Evolutionary conservation across 257 asterid species (phyloP), one percentile per base, ranked within the genome.

Genomic region (Capsicum baccatum): DNA sequence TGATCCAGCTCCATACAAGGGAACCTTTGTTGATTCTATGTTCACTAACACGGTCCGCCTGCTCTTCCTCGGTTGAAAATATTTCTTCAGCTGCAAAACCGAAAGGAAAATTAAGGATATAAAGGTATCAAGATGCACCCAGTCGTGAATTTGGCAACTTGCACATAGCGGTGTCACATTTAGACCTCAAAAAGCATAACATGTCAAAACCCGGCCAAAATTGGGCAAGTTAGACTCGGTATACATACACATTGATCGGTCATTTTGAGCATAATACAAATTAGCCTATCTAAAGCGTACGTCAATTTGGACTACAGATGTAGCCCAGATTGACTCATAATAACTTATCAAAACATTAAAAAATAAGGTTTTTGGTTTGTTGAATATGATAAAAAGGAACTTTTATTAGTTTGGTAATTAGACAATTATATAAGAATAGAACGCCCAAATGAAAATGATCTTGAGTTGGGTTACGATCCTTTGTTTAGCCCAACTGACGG

Each of bases 1-100:
- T 19, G 97, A 91, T 79, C 96, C 98, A 5, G 99, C 99, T 39
- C 99, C 99, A 54, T 96, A 96, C 14, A 96, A 78, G 9, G 99
- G 99, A 48, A 96, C 92, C 88, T 85, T 91, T 5, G 91, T 90
- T 67, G 98, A 97, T 88, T 92, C 90, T 33, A 96, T 73, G 86
- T 91, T 92, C 80, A 96, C 96, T 74, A 86, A 19, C 91, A 87
- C 94, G 1, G 83, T 90, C 67, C 85, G 92, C 33, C 50, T 93
- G 60, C 97, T 94, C 88, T 93, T 94, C 88, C 99, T 88, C 5
- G 94, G 96, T 84, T 96, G 99, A 54, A 86, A 94, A 84, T 96
- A 92, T 57, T 89, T 92, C 57, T 90, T 89, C 85, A 96, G 83
- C 99, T 96, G 94, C 88, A 54, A 82, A 85, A 19, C 57, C 47